Conservation (phyloP, 1,284 basidiomycete species). For the Pascua sp. region DNA sequence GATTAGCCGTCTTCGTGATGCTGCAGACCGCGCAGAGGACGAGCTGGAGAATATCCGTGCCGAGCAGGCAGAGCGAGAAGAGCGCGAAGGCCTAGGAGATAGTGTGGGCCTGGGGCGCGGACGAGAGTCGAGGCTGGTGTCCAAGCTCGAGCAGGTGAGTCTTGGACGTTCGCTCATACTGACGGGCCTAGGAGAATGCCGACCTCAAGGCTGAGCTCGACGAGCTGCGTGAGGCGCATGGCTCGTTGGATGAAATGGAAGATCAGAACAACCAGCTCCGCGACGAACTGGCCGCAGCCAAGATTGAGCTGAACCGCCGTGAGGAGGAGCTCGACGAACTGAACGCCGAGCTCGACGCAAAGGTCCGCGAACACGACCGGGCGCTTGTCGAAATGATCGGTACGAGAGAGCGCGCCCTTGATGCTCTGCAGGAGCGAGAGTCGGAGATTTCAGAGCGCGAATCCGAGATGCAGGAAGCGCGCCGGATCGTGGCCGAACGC, state of each 20-base stretch:
- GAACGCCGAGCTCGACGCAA: constrained; percentile 46
- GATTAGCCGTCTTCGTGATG: constrained; percentile 52
- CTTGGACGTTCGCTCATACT: constrained; percentile 1
- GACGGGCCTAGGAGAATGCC: constrained; percentile 22
- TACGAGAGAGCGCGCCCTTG: constrained; percentile 28
- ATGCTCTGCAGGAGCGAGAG: constrained; percentile 41
- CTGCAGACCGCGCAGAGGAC: constrained; percentile 55
- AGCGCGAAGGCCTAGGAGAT: constrained; percentile 19
- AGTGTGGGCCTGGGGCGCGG: constrained; percentile 52
- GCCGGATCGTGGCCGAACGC: constrained; percentile 33
- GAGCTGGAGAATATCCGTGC: constrained; percentile 63
- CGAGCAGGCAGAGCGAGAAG: constrained; percentile 29
- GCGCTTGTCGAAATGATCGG: constrained; percentile 34
- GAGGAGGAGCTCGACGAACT: constrained; percentile 49
- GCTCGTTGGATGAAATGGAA: constrained; percentile 41
- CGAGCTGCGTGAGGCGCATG: constrained; percentile 15
- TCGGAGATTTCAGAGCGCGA: constrained; percentile 37
- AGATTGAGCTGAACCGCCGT: constrained; percentile 46
- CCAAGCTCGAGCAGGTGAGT: constrained; percentile 65
- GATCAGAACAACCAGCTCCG: constrained; percentile 46
- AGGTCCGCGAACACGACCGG: constrained; percentile 42
- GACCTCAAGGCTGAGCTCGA: constrained; percentile 33
- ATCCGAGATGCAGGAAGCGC: constrained; percentile 36
- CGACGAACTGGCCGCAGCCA: constrained; percentile 44
- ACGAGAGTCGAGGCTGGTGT: constrained; percentile 57